Base-by-base conservation (phyloP, 2,329 filamentous ascomycete species). In the Scortechinia acanthostroma region DNA sequence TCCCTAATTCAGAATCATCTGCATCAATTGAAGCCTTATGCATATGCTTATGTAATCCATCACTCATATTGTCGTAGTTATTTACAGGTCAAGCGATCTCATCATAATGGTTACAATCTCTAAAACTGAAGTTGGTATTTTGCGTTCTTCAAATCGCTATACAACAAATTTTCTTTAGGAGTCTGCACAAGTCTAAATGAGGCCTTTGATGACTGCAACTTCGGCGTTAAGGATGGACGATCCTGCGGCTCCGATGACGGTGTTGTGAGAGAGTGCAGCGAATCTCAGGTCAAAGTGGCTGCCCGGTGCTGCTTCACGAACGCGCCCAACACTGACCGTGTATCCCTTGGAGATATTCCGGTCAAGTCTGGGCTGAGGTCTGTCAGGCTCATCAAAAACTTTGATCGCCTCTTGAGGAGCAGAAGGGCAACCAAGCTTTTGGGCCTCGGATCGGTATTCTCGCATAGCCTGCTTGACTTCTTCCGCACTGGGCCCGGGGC, bases 361-460 rank as follows among this genome's bases (percentile, higher is more conserved):
- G 43, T 48, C 49, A 15, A 51, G 46, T 16, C 49, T 44, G 46
- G 49, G 49, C 37, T 51, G 49, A n/a, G 49, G 48, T 22, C 49
- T 23, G 43, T 51, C 49, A 22, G 44, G 37, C 21, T 51, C 49
- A 33, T 51, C 48, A 10, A 48, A 22, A 21, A 51, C 49, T 22
- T 44, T 21, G 47, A 51, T 51, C 16, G 49, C 43, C 15, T 21
- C 45, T 46, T 45, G 40, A 4, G 48, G 49, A 42, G 49, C 49
- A 17, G 49, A 51, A 16, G 28, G 48, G 35, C 46, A 49, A 5
- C 48, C 46, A 4, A 46, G 43, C 6, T n/a, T 21, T 43, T 51
- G 48, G 35, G 43, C 49, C 20, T 49, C 49, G 4, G 49, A 45
- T 4, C 25, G 45, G 37, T 51, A 51, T 15, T 51, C 43, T 21